Percentiles rank a stretch among this genome's conserved stretches.
phyloP scores from a whole-genome alignment of 2,329 filamentous ascomycete species.

The Diaporthe velutina region DNA sequence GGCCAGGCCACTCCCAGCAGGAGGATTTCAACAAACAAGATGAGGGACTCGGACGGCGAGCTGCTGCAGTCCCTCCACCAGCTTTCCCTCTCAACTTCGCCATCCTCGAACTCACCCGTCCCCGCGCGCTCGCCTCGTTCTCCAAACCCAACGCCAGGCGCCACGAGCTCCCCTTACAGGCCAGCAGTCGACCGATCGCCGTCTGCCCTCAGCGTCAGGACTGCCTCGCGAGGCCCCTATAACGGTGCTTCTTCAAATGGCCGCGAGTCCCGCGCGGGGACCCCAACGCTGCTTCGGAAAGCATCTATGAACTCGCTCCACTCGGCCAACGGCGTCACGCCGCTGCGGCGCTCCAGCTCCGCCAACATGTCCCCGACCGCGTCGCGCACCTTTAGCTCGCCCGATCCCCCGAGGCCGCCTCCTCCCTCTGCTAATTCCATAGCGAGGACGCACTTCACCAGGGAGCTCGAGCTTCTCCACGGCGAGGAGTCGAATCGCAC shows the following conservation, averaged over 20 bases:
- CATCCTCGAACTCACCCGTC: constrained; percentile 35
- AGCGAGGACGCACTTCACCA: constrained; percentile 76
- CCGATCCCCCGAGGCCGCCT: constrained; percentile 54
- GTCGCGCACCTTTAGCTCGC: constrained; percentile 53
- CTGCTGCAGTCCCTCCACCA: constrained; percentile 58
- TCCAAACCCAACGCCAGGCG: constrained; percentile 19
- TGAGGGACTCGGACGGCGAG: constrained; percentile 44
- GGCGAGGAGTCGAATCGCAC: constrained; percentile 54
- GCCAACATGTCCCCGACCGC: constrained; percentile 58
- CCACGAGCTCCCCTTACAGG: constrained; percentile 50
- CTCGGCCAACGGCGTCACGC: constrained; percentile 59
- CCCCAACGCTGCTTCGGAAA: constrained; percentile 67
- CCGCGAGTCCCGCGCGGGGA: constrained; percentile 59
- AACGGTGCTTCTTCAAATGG: constrained; percentile 48
- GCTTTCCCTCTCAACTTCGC: constrained; percentile 56
- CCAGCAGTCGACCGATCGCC: constrained; percentile 56
- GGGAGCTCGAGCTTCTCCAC: constrained; percentile 76
- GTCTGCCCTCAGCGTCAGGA: constrained; percentile 51
- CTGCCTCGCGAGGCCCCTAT: constrained; percentile 58
- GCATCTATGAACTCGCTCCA: constrained; percentile 70
- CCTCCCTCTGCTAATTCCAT: constrained; percentile 66
- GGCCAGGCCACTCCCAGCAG: constrained; percentile 41
- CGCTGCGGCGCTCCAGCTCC: constrained; percentile 64
- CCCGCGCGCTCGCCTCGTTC: constrained; percentile 44
- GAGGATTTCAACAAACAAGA: constrained; percentile 30